Conservation (phyloP, 2,329 filamentous ascomycete genomes). For the Fusarium keratoplasticum region DNA sequence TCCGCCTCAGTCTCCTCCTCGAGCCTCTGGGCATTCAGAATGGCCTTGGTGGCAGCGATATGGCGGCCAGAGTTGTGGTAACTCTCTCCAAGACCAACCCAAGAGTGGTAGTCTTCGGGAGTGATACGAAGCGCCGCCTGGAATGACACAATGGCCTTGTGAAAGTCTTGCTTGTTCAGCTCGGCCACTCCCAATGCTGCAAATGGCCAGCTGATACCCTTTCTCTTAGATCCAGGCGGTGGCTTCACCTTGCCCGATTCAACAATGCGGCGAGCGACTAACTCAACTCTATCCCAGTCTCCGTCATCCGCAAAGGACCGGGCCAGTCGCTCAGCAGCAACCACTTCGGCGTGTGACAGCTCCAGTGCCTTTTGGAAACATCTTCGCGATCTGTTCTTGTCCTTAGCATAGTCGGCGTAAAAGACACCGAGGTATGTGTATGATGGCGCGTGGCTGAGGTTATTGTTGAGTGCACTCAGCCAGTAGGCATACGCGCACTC, state of each 20-base stretch:
- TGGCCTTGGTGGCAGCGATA: conserved; percentile 92
- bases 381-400: conserved; percentile 85
- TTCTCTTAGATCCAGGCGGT: conserved; percentile 91
- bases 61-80: conserved; percentile 95
- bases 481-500: conserved; percentile 81
- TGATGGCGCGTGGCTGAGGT: conserved; percentile 87
- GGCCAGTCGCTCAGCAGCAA: conserved; percentile 88
- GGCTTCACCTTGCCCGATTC: conserved; percentile 95
- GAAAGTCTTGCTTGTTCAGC: conserved; percentile 92
- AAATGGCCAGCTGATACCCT: conserved; percentile 95
- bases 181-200: conserved; percentile 94
- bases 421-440: conserved; percentile 93
- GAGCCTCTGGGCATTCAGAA: conserved; percentile 83
- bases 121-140: conserved; percentile 87
- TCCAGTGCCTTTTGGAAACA: conserved; percentile 98
- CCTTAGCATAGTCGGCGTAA: conserved; percentile 90
- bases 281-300: conserved; percentile 97
- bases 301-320: conserved; percentile 87
- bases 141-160: conserved; percentile 90
- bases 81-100: conserved; percentile 96
- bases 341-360: conserved; percentile 85
- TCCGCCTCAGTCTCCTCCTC: conserved; percentile 68
- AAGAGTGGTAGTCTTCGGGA: conserved; percentile 92
- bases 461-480: conserved; percentile 84
- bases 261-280: conserved; percentile 89